These are phyloP conservation scores for Haematococcus sp. DNA, from an alignment of 139 green algal genomes.

Conservation along the genomic window DNA sequence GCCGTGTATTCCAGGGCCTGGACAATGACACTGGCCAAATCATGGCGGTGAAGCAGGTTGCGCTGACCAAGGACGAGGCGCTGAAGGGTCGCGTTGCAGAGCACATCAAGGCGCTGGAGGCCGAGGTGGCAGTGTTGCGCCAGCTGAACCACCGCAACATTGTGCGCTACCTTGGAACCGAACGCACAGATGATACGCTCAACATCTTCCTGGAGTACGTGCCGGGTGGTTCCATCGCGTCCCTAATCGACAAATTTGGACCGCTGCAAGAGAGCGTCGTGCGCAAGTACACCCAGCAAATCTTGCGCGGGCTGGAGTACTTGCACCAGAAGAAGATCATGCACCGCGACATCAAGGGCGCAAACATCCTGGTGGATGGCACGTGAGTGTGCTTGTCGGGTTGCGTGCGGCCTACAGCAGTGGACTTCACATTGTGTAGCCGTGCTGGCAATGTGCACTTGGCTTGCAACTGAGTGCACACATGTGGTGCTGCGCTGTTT, in stretches of 20 bases:
- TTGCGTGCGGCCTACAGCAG: too few relatives aligned
- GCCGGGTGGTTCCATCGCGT: slow-evolving; percentile 88
- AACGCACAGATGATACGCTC: slow-evolving; percentile 64
- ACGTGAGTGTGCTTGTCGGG: not conserved
- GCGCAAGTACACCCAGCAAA: slow-evolving; percentile 74
- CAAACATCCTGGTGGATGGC: slow-evolving; percentile 92
- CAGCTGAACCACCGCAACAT: slow-evolving; percentile 89
- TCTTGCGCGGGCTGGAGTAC: slow-evolving; percentile 88
- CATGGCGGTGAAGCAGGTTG: slow-evolving; percentile 94
- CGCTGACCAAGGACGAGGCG: slow-evolving; percentile 51
- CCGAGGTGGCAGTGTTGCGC: slow-evolving; percentile 82
- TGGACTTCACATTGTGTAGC: too few relatives aligned
- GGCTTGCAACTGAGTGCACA: too few relatives aligned
- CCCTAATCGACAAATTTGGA: slow-evolving; percentile 85
- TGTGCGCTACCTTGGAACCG: slow-evolving; percentile 91
- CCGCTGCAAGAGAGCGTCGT: slow-evolving; percentile 64
- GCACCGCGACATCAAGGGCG: slow-evolving; percentile 82
- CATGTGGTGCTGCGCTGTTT: too few relatives aligned
- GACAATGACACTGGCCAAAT: slow-evolving; percentile 91
- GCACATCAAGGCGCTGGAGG: slow-evolving; percentile 77
- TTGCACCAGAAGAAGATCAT: slow-evolving; percentile 88
- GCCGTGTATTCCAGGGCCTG: slow-evolving; percentile 75
- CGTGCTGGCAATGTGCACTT: too few relatives aligned
- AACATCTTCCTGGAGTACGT: slow-evolving; percentile 99
- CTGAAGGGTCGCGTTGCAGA: slow-evolving; percentile 48